Conservation (phyloP, 495 filamentous ascomycete genomes). For the Penicillium verhagenii region DNA sequence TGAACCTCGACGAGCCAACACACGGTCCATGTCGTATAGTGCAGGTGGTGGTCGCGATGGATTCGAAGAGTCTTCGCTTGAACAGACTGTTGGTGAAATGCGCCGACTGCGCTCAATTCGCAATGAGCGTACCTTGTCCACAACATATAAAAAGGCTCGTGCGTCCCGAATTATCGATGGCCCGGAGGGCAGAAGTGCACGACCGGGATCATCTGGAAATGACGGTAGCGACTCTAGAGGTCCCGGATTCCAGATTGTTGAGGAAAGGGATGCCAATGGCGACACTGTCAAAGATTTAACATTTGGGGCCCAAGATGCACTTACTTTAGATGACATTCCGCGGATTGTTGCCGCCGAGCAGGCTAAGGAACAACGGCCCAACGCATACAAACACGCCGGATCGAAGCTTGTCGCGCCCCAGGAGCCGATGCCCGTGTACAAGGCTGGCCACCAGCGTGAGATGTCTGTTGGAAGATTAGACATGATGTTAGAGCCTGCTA, state of each 20-base stretch:
- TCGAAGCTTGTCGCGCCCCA: conserved; percentile 64
- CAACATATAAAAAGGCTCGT: conserved; percentile 83
- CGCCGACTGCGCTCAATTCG: conserved; percentile 85
- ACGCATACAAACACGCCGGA: conserved; percentile 73
- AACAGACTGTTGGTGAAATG: conserved; percentile 95
- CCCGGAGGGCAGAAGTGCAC: conserved; percentile 71
- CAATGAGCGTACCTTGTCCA: conserved; percentile 89
- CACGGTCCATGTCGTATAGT: conserved; percentile 71
- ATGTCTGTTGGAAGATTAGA: conserved; percentile 65
- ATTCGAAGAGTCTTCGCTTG: conserved; percentile 74
- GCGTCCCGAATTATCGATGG: conserved; percentile 93
- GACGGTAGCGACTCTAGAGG: conserved; percentile 58
- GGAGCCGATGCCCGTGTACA: conserved; percentile 65
- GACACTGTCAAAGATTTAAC: conserved; percentile 73
- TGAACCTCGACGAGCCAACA: conserved; percentile 57
- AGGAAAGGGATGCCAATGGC: conserved; percentile 74
- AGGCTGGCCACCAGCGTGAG: conserved; percentile 76
- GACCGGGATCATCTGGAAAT: conserved; percentile 76
- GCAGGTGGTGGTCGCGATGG: conserved; percentile 54
- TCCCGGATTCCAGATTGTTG: conserved; percentile 74
- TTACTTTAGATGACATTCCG: conserved; percentile 97
- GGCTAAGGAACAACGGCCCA: conserved; percentile 86
- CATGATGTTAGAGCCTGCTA: conserved; percentile 24
- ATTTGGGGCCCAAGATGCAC: conserved; percentile 84
- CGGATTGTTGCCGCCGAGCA: conserved; percentile 94